Evolutionary conservation across 768 basidiomycete species (phyloP), one percentile per base, ranked within the genome.

Genomic region (Xanthoconium stramineum): DNA sequence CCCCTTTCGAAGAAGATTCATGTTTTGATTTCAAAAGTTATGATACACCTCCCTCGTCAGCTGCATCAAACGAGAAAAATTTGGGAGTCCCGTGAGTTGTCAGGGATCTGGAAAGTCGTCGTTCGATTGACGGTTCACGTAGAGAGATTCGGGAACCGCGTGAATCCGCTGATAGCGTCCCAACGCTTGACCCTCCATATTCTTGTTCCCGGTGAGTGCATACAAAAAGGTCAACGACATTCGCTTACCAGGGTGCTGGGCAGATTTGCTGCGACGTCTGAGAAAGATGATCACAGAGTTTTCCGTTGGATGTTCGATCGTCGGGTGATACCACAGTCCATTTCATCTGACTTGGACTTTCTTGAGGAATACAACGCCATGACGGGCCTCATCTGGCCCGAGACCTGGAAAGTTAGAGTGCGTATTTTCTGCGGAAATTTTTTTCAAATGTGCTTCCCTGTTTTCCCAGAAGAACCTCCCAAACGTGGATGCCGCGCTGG

Each of bases 241-340:
- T 13, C 1, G 24, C 20, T 44, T 10, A 53, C 12, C 37, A 24
- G 1, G 17, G 1, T 15, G 11, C 6, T 19, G 38, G 24, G 24
- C 15, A 59, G 54, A 28, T 59, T 59, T 50, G 57, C 53, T 13
- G 57, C 57, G 14, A 58, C 53, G 0, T 15, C 20, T 1, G 48
- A 55, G 43, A 24, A 46, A 9, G 17, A 44, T 7, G 52, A 57
- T 12, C 3, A 40, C 19, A 15, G 53, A 10, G 19, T 58, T 20
- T 58, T 55, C 48, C 48, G 44, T 3, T 58, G 57, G 57, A 58
- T 58, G 57, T 58, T 58, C 3, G 57, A 58, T 40, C 57, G 57
- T 20, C 48, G 32, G 11, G 53, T 58, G 10, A 37, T 47, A 15
- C 58, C 58, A 9, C 57, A 51, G 35, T 47, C 40, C 2, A 28